Evolutionary conservation across 169 alveolate genomes (phyloP), one percentile per base, ranked within the genome.

Genomic region (Toxoplasma gondii): DNA sequence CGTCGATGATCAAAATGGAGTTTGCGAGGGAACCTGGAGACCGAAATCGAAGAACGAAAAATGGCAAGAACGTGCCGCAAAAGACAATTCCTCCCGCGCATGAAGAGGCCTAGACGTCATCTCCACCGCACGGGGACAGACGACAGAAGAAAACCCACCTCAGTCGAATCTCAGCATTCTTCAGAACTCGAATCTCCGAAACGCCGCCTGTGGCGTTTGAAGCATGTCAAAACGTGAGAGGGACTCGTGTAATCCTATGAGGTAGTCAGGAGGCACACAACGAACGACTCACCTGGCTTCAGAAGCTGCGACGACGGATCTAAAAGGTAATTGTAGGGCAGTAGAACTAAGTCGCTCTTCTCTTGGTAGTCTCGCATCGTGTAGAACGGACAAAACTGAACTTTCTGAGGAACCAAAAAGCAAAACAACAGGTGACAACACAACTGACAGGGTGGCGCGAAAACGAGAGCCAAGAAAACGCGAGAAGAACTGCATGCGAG

Each of bases 361-460:
- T 74, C 84, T 24, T 74, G 84, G 84, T 74, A 74, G 44, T 74
- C 84, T 22, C 84, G 39, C 84, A 74, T 74, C 84, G 84, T 74
- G 43, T 74, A 74, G 43, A 74, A 74, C 39, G 84, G 84, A 74
- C 84, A 74, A 44, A 74, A 74, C 49, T 34, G 45, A n/a, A 74
- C 49, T 7, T 74, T 74, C 84, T 74, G 84, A 16, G 22, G 12
- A 74, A 44, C 16, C 2, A n/a, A 74, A 2, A 36, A 69, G 19
- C 41, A 69, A 29, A 17, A 4, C 34, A 69, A n/a, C 31, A 69
- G 81, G 7, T 9, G 81, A 69, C 5, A 69, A 29, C n/a, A n/a
- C 5, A n/a, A 17, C n/a, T n/a, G 24, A 69, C 5, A 9, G 38
- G 81, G 34, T 10, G 38, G 81, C 31, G 41, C 5, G n/a, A 69